These are phyloP conservation scores for Boletus mariae DNA, from an alignment of 1,284 basidiomycete species.

Conservation along the genomic window DNA sequence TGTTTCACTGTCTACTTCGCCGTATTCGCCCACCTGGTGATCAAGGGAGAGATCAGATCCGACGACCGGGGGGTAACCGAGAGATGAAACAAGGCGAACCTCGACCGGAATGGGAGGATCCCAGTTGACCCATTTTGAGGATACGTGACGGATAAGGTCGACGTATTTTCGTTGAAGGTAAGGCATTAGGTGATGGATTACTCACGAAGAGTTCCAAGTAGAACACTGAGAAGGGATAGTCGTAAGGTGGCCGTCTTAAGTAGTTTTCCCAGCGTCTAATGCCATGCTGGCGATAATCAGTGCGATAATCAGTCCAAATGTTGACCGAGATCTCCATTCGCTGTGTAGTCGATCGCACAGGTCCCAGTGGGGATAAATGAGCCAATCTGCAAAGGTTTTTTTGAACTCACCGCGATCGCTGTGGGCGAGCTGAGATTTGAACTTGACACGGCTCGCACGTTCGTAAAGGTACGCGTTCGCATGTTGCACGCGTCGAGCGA, in stretches of 20 bases:
- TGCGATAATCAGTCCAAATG: background rate
- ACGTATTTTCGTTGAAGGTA: conserved; percentile 25
- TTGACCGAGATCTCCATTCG: too few species aligned
- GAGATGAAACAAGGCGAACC: conserved; percentile 11
- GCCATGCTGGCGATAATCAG: background rate
- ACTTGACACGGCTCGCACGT: background rate
- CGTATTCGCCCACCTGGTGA: conserved; percentile 25
- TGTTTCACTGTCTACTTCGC: conserved; percentile 18
- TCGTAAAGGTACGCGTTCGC: background rate
- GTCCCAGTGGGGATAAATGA: background rate
- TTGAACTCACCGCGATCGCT: too few species aligned
- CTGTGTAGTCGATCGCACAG: too few species aligned
- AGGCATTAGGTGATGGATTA: background rate
- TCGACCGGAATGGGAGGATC: conserved; percentile 26
- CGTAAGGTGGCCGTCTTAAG: background rate
- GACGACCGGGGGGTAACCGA: too few species aligned
- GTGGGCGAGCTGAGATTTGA: too few species aligned
- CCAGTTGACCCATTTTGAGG: conserved; percentile 33
- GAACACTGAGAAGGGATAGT: background rate
- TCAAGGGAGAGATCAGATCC: background rate
- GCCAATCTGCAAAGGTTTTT: background rate
- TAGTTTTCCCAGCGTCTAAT: background rate
- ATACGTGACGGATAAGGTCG: conserved; percentile 20
- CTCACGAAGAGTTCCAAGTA: background rate
- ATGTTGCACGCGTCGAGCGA: background rate